Percentiles rank a stretch among this genome's conserved stretches.
These are phyloP conservation scores for Plantago ovata DNA, from an alignment of 257 asterid species.

Conservation along the genomic window DNA sequence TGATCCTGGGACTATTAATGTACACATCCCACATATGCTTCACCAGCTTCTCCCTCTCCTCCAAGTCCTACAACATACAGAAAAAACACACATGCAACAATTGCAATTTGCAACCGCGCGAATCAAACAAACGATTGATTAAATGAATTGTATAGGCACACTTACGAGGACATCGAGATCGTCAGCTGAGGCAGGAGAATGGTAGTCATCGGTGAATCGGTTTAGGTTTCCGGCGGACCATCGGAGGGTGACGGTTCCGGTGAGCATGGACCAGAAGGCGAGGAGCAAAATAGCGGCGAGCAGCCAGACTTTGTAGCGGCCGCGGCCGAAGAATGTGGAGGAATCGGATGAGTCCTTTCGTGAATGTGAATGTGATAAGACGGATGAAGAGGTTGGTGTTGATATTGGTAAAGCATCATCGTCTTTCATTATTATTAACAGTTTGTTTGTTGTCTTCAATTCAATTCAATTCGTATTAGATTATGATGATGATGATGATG, in stretches of 20 bases:
- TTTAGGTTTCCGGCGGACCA: conserved; percentile 46
- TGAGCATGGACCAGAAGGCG: conserved; percentile 63
- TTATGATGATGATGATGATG: no score
- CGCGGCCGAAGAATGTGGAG: conserved; percentile 31
- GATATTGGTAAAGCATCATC: conserved; percentile 72
- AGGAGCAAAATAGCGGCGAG: conserved; percentile 46
- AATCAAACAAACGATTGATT: conserved; percentile 3
- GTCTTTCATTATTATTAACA: conserved; percentile 43
- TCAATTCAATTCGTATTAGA: no score
- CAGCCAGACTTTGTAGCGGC: conserved; percentile 50
- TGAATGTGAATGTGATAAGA: conserved; percentile 23
- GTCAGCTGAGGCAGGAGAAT: conserved; percentile 30
- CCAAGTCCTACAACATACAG: conserved; percentile 39
- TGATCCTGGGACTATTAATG: conserved; percentile 44
- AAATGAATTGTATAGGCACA: background rate
- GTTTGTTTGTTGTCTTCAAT: background rate
- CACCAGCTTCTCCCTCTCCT: conserved; percentile 67
- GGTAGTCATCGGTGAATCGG: conserved; percentile 32
- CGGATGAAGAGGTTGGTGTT: conserved; percentile 52
- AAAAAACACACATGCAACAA: background rate
- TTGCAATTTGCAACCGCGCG: no score
- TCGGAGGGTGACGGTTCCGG: conserved; percentile 59
- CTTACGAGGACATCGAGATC: conserved; percentile 70
- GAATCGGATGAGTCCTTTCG: conserved; percentile 34
- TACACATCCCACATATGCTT: conserved; percentile 72